Evolutionary conservation across 768 basidiomycete genomes (phyloP).

Genomic region (Scleroderma bovista): DNA sequence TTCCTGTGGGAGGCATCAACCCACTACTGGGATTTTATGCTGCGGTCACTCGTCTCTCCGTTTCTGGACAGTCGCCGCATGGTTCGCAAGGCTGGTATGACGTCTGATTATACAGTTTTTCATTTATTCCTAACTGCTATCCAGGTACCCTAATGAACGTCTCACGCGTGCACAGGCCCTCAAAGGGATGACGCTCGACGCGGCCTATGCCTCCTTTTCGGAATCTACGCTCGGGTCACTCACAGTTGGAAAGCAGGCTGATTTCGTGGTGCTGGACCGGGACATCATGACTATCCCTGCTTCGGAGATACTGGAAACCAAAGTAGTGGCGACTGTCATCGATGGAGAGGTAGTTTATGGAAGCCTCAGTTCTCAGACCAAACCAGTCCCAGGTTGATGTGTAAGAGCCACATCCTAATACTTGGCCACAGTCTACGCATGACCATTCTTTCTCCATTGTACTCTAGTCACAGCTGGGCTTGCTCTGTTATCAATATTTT

Average conservation of each 20-base stretch:
- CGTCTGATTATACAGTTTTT: background rate
- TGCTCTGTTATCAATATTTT: too few relatives aligned
- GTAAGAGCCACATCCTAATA: too few relatives aligned
- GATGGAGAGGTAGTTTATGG: constrained; percentile 70
- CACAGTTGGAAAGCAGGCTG: constrained; percentile 72
- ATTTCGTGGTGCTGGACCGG: constrained; percentile 77
- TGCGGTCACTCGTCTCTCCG: constrained; percentile 67
- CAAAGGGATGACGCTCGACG: constrained; percentile 86
- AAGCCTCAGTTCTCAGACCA: too few relatives aligned
- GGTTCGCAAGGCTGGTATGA: constrained; percentile 77
- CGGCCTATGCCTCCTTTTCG: constrained; percentile 82
- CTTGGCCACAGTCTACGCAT: too few relatives aligned
- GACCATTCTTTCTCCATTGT: too few relatives aligned
- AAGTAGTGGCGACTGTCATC: constrained; percentile 67
- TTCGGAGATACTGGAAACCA: constrained; percentile 57
- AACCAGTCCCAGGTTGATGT: too few relatives aligned
- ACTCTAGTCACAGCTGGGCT: too few relatives aligned
- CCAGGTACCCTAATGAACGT: constrained; percentile 70
- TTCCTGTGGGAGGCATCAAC: constrained; percentile 89
- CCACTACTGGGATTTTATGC: constrained; percentile 90
- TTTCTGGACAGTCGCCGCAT: constrained; percentile 76
- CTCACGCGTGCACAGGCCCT: constrained; percentile 78
- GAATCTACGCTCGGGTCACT: constrained; percentile 74
- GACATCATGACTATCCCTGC: constrained; percentile 68
- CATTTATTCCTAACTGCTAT: background rate